Base-by-base conservation (phyloP, 1,139 yeast genomes). In the Pichia sp. region DNA sequence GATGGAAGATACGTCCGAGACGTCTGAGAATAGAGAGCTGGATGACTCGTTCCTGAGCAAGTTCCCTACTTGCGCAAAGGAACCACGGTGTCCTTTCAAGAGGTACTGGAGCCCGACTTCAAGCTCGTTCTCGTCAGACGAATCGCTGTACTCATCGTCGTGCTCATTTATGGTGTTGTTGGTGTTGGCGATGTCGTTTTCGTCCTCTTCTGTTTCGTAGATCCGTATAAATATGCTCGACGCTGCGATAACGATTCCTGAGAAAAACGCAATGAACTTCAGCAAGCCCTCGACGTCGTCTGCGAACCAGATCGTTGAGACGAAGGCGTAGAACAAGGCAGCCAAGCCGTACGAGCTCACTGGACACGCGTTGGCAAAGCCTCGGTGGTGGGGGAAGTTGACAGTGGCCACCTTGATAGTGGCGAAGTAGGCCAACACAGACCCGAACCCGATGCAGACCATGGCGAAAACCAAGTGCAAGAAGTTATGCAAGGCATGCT, bases 401-500 rank as follows among this genome's bases (percentile, higher is more conserved):
- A 86, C 73, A 24, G 87, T 86, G 2, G 87, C 80, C 8, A 86
- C 84, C 60, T 85, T 86, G 56, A 86, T 75, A 2, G 89, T 78
- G 1, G 91, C 76, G 63, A 82, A 85, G 66, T 80, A 85, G 3
- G 85, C 75, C 3, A 80, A 73, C 7, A 85, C 80, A 0, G 89
- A 83, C 0, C 92, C 90, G 62, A 82, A 80, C 0, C 91, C 89
- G 36, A 81, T 75, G 27, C 76, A 66, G 0, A 71, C 67, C 73
- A 84, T 76, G 67, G 80, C 85, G 3, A 74, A 41, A 49, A 80
- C 73, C 30, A 84, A 73, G 9, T 76, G 63, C 5, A 60, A 30
- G 1, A 74, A 63, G 46, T 66, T 66, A 12, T 72, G 68, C 4
- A 68, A 55, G 17, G 66, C 63, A 46, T 63, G 63, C 17, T 61